Conservation (phyloP, 495 filamentous ascomycete species). For the Evansstolkia leycettana region DNA sequence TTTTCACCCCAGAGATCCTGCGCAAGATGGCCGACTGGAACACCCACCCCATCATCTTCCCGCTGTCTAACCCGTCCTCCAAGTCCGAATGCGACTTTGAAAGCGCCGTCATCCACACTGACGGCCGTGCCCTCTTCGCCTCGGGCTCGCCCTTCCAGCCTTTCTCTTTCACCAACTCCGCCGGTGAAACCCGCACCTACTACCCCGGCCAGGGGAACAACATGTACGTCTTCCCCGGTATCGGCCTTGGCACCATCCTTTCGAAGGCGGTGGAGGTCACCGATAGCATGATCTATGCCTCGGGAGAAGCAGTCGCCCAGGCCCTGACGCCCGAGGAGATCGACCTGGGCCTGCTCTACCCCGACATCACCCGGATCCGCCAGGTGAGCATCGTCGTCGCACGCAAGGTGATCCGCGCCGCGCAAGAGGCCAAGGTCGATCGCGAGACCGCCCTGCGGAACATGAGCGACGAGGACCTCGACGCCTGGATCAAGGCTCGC, state of each 20-base stretch:
- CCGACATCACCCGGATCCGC: slow-evolving; percentile 81
- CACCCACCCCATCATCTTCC: slow-evolving; percentile 78
- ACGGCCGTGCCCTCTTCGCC: slow-evolving; percentile 84
- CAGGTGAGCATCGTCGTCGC: slow-evolving; percentile 82
- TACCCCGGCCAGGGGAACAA: slow-evolving; percentile 89
- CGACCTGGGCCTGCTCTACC: slow-evolving; percentile 76
- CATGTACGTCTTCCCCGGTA: slow-evolving; percentile 95
- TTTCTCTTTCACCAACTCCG: slow-evolving; percentile 44
- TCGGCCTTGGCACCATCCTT: slow-evolving; percentile 89
- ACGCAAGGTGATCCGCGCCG: slow-evolving; percentile 84
- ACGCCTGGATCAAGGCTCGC: slow-evolving; percentile 63
- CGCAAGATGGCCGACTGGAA: slow-evolving; percentile 74
- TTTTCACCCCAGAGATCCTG: slow-evolving; percentile 83
- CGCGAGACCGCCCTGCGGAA: slow-evolving; percentile 58
- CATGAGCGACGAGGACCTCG: slow-evolving; percentile 64
- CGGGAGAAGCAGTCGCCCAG: slow-evolving; percentile 66
- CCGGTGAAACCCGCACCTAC: slow-evolving; percentile 54
- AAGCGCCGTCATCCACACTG: slow-evolving; percentile 76
- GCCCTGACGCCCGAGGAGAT: slow-evolving; percentile 72
- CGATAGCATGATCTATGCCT: slow-evolving; percentile 89
- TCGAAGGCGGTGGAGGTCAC: slow-evolving; percentile 80
- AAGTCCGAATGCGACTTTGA: slow-evolving; percentile 97
- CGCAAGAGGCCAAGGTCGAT: slow-evolving; percentile 71
- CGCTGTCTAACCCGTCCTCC: slow-evolving; percentile 83
- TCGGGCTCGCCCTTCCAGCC: slow-evolving; percentile 86